Percentiles rank a stretch among this genome's conserved stretches.
These are phyloP conservation scores for Kodamaea sagamina DNA, from an alignment of 805 yeast species.

Conservation along the genomic window DNA sequence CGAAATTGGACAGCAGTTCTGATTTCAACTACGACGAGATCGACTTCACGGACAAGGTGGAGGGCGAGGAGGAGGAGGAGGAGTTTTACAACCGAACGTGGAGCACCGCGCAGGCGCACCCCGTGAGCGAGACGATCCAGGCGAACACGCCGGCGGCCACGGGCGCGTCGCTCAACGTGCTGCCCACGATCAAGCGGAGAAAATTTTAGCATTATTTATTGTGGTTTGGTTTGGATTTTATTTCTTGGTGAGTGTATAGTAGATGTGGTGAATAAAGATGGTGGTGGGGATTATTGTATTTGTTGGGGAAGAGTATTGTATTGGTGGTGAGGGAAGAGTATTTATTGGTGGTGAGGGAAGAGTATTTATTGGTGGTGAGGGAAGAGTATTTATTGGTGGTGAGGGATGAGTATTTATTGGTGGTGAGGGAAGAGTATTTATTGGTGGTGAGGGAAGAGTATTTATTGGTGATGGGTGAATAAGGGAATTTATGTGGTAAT, in stretches of 20 bases:
- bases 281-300: no score
- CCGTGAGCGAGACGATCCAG: conserved; percentile 2
- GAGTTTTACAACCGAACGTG: conserved; percentile 21
- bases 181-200: conserved; percentile 8
- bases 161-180: not conserved
- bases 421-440: no score
- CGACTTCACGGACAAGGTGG: conserved; percentile 20
- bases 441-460: no score
- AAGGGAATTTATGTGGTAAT: no score
- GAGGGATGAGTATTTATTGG: no score
- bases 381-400: no score
- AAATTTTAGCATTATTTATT: conserved; percentile 4
- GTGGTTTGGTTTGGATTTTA: conserved; percentile 2
- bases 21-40: conserved; percentile 23
- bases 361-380: no score
- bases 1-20: conserved; percentile 11
- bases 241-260: conserved; percentile 4
- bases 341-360: no score
- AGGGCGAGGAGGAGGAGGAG: conserved; percentile 21
- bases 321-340: no score
- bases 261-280: conserved; percentile 1
- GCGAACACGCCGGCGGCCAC: conserved; percentile 3
- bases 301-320: no score
- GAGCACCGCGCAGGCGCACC: conserved; percentile 13
- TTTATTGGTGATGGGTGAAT: no score